Percentiles rank a stretch among this genome's conserved stretches.
phyloP scores from a whole-genome alignment of 805 yeast genomes.

The Metschnikowia rubicola region DNA sequence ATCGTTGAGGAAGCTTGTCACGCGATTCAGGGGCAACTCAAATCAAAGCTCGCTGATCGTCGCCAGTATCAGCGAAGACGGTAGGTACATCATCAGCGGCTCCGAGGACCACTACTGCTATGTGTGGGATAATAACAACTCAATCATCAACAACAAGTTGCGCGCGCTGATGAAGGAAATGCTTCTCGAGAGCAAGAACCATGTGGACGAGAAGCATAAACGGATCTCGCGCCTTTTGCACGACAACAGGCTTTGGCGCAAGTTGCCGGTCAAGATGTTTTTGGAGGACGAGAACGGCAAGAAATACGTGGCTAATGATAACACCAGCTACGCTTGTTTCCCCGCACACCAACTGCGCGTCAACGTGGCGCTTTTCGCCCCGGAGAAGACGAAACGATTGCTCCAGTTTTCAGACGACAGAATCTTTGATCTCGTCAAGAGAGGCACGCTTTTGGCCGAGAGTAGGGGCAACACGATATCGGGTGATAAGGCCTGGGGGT shows the following conservation, averaged over 20 bases:
- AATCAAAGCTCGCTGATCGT: conserved; percentile 69
- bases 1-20: conserved; percentile 50
- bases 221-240: conserved; percentile 27
- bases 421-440: conserved; percentile 56
- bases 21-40: conserved; percentile 68
- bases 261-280: conserved; percentile 21
- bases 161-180: conserved; percentile 34
- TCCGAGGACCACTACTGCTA: conserved; percentile 88
- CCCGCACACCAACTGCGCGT: conserved; percentile 75
- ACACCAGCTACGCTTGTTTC: conserved; percentile 62
- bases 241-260: conserved; percentile 28
- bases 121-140: conserved; percentile 61
- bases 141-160: conserved; percentile 38
- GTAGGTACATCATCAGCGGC: conserved; percentile 62
- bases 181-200: conserved; percentile 32
- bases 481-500: conserved; percentile 7
- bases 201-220: conserved; percentile 30
- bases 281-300: conserved; percentile 24
- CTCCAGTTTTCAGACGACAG: conserved; percentile 76
- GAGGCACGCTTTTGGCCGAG: conserved; percentile 17
- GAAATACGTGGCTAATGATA: conserved; percentile 41
- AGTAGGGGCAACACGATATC: conserved; percentile 2
- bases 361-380: conserved; percentile 77
- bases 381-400: conserved; percentile 58
- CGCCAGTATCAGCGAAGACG: conserved; percentile 61